phyloP scores from a whole-genome alignment of 2,329 filamentous ascomycete genomes.

The Penicillium sp. region DNA sequence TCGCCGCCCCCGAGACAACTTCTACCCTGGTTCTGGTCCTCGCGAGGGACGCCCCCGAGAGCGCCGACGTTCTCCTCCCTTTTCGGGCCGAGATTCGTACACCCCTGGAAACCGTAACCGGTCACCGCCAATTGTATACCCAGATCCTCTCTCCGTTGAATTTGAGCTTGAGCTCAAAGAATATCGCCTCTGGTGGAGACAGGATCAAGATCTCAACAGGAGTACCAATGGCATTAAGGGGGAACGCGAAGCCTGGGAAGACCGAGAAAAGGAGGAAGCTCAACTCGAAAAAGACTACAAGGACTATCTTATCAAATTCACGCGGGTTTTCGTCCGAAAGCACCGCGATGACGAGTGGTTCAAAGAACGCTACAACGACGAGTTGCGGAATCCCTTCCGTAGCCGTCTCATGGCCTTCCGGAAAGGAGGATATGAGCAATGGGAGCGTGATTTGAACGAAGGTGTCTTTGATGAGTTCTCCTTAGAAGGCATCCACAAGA shows the following conservation, averaged over 20 bases:
- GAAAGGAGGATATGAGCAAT: slow-evolving; percentile 77
- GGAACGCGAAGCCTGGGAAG: slow-evolving; percentile 65
- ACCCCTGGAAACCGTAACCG: slow-evolving; percentile 65
- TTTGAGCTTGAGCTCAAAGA: slow-evolving; percentile 71
- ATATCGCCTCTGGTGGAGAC: slow-evolving; percentile 71
- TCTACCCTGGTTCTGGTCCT: slow-evolving; percentile 53
- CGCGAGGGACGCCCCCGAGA: slow-evolving; percentile 52
- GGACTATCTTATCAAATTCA: slow-evolving; percentile 73
- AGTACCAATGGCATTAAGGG: slow-evolving; percentile 64
- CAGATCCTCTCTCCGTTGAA: slow-evolving; percentile 65
- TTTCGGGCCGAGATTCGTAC: slow-evolving; percentile 66
- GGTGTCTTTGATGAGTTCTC: slow-evolving; percentile 94
- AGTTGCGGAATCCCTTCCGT: slow-evolving; percentile 76
- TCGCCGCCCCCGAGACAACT: slow-evolving; percentile 61
- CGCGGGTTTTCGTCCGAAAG: slow-evolving; percentile 83
- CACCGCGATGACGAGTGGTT: slow-evolving; percentile 99
- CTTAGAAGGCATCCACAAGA: slow-evolving; percentile 90
- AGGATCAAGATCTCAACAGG: slow-evolving; percentile 66
- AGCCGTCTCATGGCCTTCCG: slow-evolving; percentile 79
- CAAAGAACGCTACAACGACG: slow-evolving; percentile 87
- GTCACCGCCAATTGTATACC: slow-evolving; percentile 60
- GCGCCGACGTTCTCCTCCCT: slow-evolving; percentile 60
- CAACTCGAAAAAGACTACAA: slow-evolving; percentile 69
- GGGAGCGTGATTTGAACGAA: slow-evolving; percentile 83
- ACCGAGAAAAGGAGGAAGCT: slow-evolving; percentile 64